Conservation (phyloP, 305 asterid species). For the Fraxinus xanthoxyloides region DNA sequence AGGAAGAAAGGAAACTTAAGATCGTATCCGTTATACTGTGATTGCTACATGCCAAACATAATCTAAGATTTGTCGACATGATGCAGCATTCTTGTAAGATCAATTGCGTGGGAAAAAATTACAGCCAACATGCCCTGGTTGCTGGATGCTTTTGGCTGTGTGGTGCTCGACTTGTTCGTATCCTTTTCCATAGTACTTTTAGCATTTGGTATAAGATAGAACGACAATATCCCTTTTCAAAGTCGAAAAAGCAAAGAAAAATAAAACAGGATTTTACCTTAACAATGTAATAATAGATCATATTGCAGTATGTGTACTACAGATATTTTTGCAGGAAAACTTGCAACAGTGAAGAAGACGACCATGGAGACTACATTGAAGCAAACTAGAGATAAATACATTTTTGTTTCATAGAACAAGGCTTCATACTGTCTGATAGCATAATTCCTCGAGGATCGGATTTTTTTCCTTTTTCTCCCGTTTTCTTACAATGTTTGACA, state of each 20-base stretch:
- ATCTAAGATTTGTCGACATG: neutral
- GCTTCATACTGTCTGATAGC: too few relatives aligned
- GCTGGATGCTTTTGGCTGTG: conserved; percentile 87
- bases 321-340: conserved; percentile 32
- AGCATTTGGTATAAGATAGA: neutral
- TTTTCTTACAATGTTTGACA: neutral
- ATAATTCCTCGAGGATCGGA: neutral
- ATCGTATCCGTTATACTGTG: neutral
- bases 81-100: conserved; percentile 83
- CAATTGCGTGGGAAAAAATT: conserved; percentile 64
- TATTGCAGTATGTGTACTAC: conserved; percentile 74
- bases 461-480: neutral
- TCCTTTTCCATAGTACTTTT: conserved; percentile 39
- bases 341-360: conserved; percentile 26
- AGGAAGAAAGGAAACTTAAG: neutral
- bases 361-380: conserved; percentile 30
- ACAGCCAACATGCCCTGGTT: conserved; percentile 90
- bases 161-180: conserved; percentile 77
- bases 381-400: conserved; percentile 14
- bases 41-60: neutral
- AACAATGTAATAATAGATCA: conserved; percentile 51
- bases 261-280: conserved; percentile 37
- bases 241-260: neutral
- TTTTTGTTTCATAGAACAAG: neutral
- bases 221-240: neutral